Base-by-base conservation (phyloP, 495 filamentous ascomycete species). In the Chaetomium fimeti region DNA sequence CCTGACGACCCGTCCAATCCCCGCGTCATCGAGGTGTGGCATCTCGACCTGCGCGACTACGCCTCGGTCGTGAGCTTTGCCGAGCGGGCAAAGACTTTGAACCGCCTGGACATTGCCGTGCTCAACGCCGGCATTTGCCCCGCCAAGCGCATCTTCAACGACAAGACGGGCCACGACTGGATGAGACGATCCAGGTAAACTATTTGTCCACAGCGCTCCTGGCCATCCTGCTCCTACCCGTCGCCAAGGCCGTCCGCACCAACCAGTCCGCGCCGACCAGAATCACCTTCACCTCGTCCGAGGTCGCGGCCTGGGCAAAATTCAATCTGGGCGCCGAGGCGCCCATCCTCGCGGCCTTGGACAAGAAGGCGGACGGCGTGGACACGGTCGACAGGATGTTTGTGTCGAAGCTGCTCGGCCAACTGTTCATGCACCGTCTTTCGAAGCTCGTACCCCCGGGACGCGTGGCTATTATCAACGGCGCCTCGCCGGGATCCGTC, bases 121-220 rank as follows among this genome's bases (percentile, higher is more conserved):
- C 77, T 85, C 47, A 87, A 87, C 67, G 83, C 83, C 11, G 85
- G 83, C 6, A 6, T 82, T 11, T n/a, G n/a, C n/a, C n/a, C n/a
- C n/a, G 38, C 36, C n/a, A 72, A 72, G 20, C 20, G 72, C 3
- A 67, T 64, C 8, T 81, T 77, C 57, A 60, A 68, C 5, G 9
- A 42, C 4, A 62, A 43, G 6, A 85, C 82, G 7, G 81, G 80
- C 9, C 81, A 86, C 67, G n/a, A n/a, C n/a, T n/a, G n/a, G 82
- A 84, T 51, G 66, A 73, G 59, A 68, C 28, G 9, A n/a, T 82
- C 18, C 80, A 82, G 64, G 69, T 81, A 49, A 82, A 83, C 66
- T 80, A 78, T 65, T 71, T 85, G 12, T 80, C 78, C 8, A 85
- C 79, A 0, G 62, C 75, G 9, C 71, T 86, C 0, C 77, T 87